Conservation (phyloP, 352 stramenopile genomes). For the Aphanomyces astaci region DNA sequence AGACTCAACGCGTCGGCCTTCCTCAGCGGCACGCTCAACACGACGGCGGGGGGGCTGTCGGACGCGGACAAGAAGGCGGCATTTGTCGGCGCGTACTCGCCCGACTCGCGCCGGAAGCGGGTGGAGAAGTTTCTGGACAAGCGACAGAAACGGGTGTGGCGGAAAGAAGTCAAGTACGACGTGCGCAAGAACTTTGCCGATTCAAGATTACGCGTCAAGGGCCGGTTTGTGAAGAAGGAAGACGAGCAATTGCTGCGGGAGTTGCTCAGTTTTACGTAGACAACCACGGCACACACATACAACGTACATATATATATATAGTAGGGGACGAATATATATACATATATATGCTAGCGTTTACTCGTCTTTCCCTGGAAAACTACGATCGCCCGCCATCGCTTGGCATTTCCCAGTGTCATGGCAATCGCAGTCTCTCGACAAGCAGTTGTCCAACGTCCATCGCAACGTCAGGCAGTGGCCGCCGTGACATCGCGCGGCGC, state of each 20-base stretch:
- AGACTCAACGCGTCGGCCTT: slow-evolving; percentile 14
- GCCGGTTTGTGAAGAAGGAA: slow-evolving; percentile 97
- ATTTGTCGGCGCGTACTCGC: slow-evolving; percentile 94
- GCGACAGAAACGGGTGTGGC: slow-evolving; percentile 91
- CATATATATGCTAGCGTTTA: neutral
- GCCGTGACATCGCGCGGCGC: slow-evolving; percentile 52
- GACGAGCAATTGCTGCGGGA: slow-evolving; percentile 87
- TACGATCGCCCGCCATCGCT: neutral
- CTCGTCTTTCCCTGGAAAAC: neutral
- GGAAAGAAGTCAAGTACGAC: slow-evolving; percentile 96
- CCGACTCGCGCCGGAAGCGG: slow-evolving; percentile 85
- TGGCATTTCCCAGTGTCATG: neutral
- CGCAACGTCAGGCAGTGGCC: slow-evolving; percentile 51
- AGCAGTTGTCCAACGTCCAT: slow-evolving; percentile 46
- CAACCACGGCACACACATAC: too few relatives aligned
- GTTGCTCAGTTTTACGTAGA: slow-evolving; percentile 76
- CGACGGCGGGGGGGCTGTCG: neutral
- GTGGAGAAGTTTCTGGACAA: slow-evolving; percentile 95
- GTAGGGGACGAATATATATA: too few relatives aligned
- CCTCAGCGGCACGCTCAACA: slow-evolving; percentile 4
- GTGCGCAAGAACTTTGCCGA: slow-evolving; percentile 98
- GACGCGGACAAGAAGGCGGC: slow-evolving; percentile 48
- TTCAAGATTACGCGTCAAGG: slow-evolving; percentile 93
- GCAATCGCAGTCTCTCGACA: slow-evolving; percentile 49
- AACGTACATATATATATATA: too few relatives aligned